A percentile compares a stretch with the other conserved stretches of the same genome.
phyloP scores from a whole-genome alignment of 768 basidiomycete genomes.

The Russula foetens region DNA sequence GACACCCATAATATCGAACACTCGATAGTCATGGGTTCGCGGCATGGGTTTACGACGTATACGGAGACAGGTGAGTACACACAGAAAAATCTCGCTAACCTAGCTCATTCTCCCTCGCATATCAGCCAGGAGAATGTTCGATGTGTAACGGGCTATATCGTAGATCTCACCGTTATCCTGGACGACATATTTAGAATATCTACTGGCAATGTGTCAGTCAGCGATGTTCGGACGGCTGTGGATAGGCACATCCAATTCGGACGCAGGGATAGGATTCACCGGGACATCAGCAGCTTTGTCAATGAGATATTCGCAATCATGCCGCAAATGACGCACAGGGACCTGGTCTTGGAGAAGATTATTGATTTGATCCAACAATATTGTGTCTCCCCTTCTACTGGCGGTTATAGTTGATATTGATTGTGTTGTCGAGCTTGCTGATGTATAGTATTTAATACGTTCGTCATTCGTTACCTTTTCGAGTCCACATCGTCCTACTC shows the following conservation, averaged over 20 bases:
- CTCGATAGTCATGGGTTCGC: background rate
- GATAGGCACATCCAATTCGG: background rate
- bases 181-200: background rate
- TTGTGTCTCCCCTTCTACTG: background rate
- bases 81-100: too few relatives aligned
- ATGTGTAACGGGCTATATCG: constrained; percentile 8
- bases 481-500: too few relatives aligned
- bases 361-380: constrained; percentile 5
- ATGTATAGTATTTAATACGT: background rate
- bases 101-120: background rate
- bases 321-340: background rate
- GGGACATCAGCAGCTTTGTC: background rate
- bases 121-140: background rate
- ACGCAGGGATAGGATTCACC: background rate
- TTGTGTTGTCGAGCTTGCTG: background rate
- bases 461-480: background rate
- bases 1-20: background rate
- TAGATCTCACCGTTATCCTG: background rate
- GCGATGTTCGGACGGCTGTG: background rate
- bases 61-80: background rate
- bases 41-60: background rate
- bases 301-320: background rate
- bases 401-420: background rate
- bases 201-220: background rate
- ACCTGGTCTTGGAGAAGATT: constrained; percentile 5